Evolutionary conservation across 225 moss, liverwort and hornwort species (phyloP).

Genomic region (Sphagnum tenellum): DNA sequence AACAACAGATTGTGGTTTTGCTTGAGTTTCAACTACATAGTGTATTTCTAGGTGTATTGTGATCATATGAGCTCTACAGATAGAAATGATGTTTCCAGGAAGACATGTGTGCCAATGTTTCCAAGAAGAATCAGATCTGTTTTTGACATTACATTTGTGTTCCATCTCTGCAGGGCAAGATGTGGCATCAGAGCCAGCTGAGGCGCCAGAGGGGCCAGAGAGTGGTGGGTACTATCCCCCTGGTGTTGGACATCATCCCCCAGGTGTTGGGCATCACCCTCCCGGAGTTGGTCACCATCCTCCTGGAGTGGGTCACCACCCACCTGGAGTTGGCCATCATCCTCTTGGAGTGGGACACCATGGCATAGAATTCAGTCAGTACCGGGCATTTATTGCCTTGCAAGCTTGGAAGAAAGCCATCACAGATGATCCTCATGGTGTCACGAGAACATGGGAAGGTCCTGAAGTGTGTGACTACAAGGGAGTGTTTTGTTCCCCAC

Average conservation of each 20-base stretch:
- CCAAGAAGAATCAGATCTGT: no score
- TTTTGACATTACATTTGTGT: no score
- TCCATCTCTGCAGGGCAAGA: no score
- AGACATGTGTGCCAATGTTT: no score
- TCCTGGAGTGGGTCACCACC: constrained; percentile 58
- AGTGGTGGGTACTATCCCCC: constrained; percentile 10
- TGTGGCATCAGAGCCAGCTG: background rate
- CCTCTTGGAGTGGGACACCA: constrained; percentile 40
- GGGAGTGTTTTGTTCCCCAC: constrained; percentile 73
- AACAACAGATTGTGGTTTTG: no score
- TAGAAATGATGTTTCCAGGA: no score
- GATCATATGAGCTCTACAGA: no score
- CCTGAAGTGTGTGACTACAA: constrained; percentile 58
- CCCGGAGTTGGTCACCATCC: constrained; percentile 46
- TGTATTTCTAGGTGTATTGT: no score
- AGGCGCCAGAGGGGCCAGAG: background rate
- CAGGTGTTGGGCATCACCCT: constrained; percentile 30
- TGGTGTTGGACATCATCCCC: constrained; percentile 12
- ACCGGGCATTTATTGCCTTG: constrained; percentile 55
- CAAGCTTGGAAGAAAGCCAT: constrained; percentile 84
- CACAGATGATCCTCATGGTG: constrained; percentile 52
- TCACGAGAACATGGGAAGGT: constrained; percentile 67
- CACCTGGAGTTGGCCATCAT: constrained; percentile 53
- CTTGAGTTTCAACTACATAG: no score
- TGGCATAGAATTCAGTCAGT: constrained; percentile 28